These are phyloP conservation scores for Psilocybe sp. DNA, from an alignment of 768 basidiomycete genomes.

Conservation along the genomic window DNA sequence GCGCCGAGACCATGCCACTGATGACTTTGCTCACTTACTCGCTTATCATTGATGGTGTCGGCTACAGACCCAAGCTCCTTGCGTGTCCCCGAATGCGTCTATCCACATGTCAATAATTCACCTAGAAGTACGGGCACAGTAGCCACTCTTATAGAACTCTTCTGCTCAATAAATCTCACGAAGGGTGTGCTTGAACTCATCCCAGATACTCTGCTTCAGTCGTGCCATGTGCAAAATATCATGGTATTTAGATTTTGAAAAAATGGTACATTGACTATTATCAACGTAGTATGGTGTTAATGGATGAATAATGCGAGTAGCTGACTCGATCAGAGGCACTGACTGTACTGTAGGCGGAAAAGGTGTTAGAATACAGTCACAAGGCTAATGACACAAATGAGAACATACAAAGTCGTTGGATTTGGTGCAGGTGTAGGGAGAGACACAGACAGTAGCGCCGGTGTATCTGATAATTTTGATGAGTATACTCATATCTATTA, in stretches of 20 bases:
- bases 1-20: no score
- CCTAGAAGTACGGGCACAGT: no score
- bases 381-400: not conserved
- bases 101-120: no score
- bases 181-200: no score
- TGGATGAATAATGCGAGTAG: not conserved
- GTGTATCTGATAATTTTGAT: slow-evolving; percentile 1
- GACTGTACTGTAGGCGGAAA: slow-evolving; percentile 26
- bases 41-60: no score
- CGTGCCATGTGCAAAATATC: no score
- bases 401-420: slow-evolving; percentile 18
- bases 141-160: no score
- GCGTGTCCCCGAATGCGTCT: no score
- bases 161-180: no score
- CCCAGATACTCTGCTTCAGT: no score
- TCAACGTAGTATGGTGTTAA: not conserved
- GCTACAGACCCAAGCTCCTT: no score
- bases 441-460: slow-evolving; percentile 16
- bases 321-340: slow-evolving; percentile 20
- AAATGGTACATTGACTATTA: not conserved
- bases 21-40: no score
- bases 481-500: not conserved
- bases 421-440: slow-evolving; percentile 18
- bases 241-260: not conserved
- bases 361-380: not conserved